These are phyloP conservation scores for Ophiocordyceps camponoti-saundersi DNA, from an alignment of 2,329 filamentous ascomycete genomes.

Conservation along the genomic window DNA sequence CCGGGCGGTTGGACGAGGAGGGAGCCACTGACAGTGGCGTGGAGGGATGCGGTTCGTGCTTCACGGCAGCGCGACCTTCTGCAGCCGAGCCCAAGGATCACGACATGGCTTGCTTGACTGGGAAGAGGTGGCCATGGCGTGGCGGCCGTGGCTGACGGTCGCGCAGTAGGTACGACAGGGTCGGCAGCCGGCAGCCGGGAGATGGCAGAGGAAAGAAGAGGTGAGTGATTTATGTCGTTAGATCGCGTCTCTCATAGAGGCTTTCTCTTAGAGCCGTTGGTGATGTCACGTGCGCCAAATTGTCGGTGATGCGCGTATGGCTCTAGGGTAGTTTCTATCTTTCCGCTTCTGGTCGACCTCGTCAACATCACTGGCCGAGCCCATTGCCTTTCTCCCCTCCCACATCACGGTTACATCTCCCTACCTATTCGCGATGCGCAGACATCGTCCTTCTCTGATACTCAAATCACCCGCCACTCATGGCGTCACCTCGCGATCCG, in stretches of 20 bases:
- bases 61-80: not conserved
- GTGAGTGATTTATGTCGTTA: no score
- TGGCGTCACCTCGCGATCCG: conserved; percentile 12
- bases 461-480: not conserved
- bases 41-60: not conserved
- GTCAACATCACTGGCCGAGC: no score
- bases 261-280: no score
- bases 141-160: not conserved
- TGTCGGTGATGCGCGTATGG: no score
- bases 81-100: not conserved
- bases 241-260: no score
- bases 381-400: not conserved
- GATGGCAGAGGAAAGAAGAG: not conserved
- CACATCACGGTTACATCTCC: not conserved
- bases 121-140: not conserved
- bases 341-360: no score
- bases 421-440: not conserved
- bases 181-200: not conserved
- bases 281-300: no score
- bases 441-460: not conserved
- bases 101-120: not conserved
- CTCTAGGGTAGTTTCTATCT: no score
- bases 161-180: not conserved
- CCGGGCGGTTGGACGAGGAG: not conserved
- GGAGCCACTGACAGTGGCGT: not conserved